Evolutionary conservation across 352 stramenopile genomes (phyloP).

Genomic region (Globisporangium nagaii): DNA sequence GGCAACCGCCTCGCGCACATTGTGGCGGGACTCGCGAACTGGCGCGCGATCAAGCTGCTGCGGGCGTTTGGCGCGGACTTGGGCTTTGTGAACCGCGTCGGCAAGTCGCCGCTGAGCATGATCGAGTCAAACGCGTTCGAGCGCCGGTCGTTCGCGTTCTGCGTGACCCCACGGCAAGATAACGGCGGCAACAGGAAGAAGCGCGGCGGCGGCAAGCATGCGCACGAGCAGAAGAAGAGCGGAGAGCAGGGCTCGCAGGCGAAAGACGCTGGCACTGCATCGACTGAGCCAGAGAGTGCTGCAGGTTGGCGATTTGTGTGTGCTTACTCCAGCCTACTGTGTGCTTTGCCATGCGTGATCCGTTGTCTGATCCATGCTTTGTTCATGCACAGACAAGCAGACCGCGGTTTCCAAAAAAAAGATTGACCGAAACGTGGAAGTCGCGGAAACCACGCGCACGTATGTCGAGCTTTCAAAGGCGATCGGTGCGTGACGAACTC

Average conservation of each 20-base stretch:
- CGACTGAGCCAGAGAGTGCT: conserved; percentile 21
- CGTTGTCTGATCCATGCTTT: not conserved
- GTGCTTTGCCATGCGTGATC: not conserved
- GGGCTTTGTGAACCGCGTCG: conserved; percentile 19
- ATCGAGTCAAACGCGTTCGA: conserved; percentile 8
- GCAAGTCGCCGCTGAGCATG: conserved; percentile 28
- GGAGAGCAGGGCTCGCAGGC: not conserved
- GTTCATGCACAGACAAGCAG: conserved; percentile 25
- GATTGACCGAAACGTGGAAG: conserved; percentile 24
- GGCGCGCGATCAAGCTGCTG: conserved; percentile 35
- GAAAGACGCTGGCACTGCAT: not conserved
- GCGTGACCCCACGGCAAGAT: conserved; percentile 17
- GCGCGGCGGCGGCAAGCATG: conserved; percentile 1
- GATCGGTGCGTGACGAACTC: conserved; percentile 14
- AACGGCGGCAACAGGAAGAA: conserved; percentile 8
- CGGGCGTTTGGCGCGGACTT: conserved; percentile 24
- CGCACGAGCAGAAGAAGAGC: conserved; percentile 7
- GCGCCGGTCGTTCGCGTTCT: conserved; percentile 34
- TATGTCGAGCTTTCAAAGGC: conserved; percentile 30
- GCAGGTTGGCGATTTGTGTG: conserved; percentile 21
- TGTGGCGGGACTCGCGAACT: conserved; percentile 40
- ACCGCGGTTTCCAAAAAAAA: conserved; percentile 17
- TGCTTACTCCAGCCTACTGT: not conserved
- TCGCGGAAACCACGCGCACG: conserved; percentile 24
- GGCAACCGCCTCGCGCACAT: conserved; percentile 48